phyloP scores from a whole-genome alignment of 208 protist genomes.

The Leishmania lainsoni region DNA sequence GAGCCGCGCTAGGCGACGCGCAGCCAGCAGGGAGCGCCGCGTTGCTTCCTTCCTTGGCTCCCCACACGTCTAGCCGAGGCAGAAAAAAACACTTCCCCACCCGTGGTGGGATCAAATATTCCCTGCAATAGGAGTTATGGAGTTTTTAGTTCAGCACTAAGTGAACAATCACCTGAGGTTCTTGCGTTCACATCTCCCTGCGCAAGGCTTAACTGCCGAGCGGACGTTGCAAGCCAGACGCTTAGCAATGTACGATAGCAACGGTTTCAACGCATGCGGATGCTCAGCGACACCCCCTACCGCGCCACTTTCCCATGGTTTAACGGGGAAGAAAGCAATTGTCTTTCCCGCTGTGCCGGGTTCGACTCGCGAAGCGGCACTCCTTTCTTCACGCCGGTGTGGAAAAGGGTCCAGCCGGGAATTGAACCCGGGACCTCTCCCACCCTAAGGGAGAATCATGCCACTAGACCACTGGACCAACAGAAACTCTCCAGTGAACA shows the following conservation, averaged over 20 bases:
- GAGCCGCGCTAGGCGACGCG: background rate
- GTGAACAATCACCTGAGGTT: conserved; percentile 92
- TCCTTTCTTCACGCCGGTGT: background rate
- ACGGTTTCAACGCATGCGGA: background rate
- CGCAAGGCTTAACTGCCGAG: conserved; percentile 63
- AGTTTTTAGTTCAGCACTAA: conserved; percentile 61
- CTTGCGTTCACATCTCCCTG: conserved; percentile 92
- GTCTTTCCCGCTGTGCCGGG: background rate
- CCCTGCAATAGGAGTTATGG: conserved; percentile 59
- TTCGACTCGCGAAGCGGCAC: background rate
- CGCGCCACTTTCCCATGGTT: background rate
- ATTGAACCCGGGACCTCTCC: conserved; percentile 91
- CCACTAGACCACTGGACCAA: conserved; percentile 92
- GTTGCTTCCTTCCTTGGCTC: background rate
- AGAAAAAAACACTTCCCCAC: conserved; percentile 29
- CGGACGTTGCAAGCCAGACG: background rate
- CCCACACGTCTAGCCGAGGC: background rate
- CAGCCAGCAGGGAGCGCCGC: background rate
- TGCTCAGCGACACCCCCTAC: background rate
- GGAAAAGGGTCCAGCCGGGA: conserved; percentile 82
- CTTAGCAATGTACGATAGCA: too few species aligned
- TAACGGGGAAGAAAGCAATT: background rate
- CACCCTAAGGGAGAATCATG: conserved; percentile 94
- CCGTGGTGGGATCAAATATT: conserved; percentile 59
- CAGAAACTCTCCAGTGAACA: background rate